Evolutionary conservation across 2,329 filamentous ascomycete genomes (phyloP), one percentile per base, ranked within the genome.

Genomic region (Penicillium sp.): DNA sequence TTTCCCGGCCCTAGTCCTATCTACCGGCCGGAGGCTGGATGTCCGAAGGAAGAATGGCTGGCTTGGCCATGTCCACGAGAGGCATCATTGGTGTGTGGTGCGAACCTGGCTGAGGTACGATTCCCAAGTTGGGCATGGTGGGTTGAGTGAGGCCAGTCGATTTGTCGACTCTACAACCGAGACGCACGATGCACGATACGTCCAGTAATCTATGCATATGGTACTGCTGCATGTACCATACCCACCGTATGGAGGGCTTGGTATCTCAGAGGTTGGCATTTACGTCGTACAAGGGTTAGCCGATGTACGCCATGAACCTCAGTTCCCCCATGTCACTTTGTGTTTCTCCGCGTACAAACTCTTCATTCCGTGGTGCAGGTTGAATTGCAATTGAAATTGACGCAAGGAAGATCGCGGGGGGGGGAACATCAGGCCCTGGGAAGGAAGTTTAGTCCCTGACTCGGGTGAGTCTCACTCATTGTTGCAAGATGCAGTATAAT

Each of bases 331-430:
- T 40, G 62, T 66, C 48, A 42, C 16, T 42, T 59, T 52, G 59
- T 52, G 60, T 52, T 63, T 62, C 61, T 64, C 63, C 63, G 63
- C 56, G 56, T 66, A 49, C 35, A 25, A 11, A n/a, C 11, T 48
- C 45, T 8, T 65, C 51, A 11, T 25, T 56, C 49, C 51, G 43
- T 53, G 43, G 11, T 59, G 60, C 45, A 62, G 51, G 25, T 49
- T 28, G 45, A 28, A n/a, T 48, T 48, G 45, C 16, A 28, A 48
- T 28, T 14, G 25, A 46, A 45, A 55, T 28, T 52, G 52, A 58
- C 45, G 45, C 45, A 30, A 51, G 60, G 59, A 57, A 48, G 63
- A 57, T 62, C 54, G 55, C 48, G 51, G 57, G 22, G 42, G 19
- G 45, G 57, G 14, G 11, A 13, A 35, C 51, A 57, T 58, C 28